Evolutionary conservation across 148 eudicot genomes (phyloP), one percentile per base, ranked within the genome.

Genomic region (Drosera capensis): DNA sequence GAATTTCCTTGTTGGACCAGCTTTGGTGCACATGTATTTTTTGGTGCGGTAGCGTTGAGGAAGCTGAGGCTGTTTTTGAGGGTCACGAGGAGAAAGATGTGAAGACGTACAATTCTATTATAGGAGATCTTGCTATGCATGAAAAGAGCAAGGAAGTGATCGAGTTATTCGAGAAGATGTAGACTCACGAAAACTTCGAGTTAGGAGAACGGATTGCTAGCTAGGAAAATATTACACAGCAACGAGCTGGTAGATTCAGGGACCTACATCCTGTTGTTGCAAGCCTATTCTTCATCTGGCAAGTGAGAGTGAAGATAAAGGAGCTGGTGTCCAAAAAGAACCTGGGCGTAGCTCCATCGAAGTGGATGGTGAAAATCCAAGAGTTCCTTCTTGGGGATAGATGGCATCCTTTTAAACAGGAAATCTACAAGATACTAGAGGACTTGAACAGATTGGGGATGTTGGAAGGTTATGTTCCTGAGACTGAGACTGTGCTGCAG

Each of bases 311-410:
- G 8, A 43, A 18, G 2, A 5, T 23, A 43, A 6, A 25, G 23
- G 21, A 21, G 14, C 12, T 1, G 23, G 5, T 7, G 22, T 43
- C 1, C 2, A 21, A 21, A 43, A 43, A 20, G 9, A 19, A 1
- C 46, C 46, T 6, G 46, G 46, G 1, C 21, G 46, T 18, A 43
- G 46, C 23, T 43, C 23, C 9, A 43, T 41, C 13, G 45, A 43
- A 25, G 46, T 20, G 1, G 8, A 19, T 18, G 23, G 23, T 18
- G 23, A 4, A 1, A n/a, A 16, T 43, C 8, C 46, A 43, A 1
- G 23, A 3, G 24, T 43, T 43, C 7, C 2, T 43, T 3, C 13
- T 16, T 1, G 5, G 46, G 11, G 46, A 43, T 43, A 18, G 1
- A 3, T 19, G 11, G 1, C 24, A 43, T 20, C 46, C 23, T 16